A percentile compares a stretch with the other conserved stretches of the same genome.
phyloP scores from a whole-genome alignment of 768 basidiomycete genomes.

The Phaffia australis region DNA sequence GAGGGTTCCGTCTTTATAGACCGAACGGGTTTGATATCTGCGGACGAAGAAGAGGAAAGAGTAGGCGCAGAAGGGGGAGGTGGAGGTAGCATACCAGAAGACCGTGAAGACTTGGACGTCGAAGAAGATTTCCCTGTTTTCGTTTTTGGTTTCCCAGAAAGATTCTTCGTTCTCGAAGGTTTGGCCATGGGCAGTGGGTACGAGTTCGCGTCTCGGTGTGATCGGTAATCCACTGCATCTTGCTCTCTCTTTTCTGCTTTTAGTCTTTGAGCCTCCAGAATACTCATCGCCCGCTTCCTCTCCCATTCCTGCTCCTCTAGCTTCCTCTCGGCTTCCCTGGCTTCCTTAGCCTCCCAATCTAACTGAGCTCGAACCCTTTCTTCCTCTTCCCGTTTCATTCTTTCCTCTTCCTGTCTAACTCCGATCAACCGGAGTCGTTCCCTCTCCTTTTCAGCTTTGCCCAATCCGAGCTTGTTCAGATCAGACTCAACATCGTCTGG shows the following conservation, averaged over 20 bases:
- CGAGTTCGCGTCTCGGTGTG: too few species aligned
- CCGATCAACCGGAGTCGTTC: background rate
- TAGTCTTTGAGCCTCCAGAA: background rate
- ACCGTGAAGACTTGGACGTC: background rate
- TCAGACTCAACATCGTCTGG: background rate
- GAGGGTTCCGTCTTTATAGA: too few species aligned
- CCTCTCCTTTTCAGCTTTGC: conserved; percentile 5
- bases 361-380: background rate
- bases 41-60: too few species aligned
- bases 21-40: too few species aligned
- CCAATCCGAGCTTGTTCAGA: conserved; percentile 4
- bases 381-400: conserved; percentile 9
- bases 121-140: background rate
- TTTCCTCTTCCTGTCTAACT: background rate
- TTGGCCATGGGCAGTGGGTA: background rate
- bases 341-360: too few species aligned
- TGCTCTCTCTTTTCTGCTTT: conserved; percentile 1
- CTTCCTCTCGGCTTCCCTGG: background rate
- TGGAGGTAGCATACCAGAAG: too few species aligned
- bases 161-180: background rate
- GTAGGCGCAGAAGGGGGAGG: too few species aligned
- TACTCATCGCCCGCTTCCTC: background rate
- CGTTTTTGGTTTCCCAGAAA: background rate
- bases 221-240: background rate
- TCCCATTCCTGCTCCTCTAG: conserved; percentile 15